Evolutionary conservation across 495 filamentous ascomycete species (phyloP).

Genomic region (Lasiosphaeris hirsuta): DNA sequence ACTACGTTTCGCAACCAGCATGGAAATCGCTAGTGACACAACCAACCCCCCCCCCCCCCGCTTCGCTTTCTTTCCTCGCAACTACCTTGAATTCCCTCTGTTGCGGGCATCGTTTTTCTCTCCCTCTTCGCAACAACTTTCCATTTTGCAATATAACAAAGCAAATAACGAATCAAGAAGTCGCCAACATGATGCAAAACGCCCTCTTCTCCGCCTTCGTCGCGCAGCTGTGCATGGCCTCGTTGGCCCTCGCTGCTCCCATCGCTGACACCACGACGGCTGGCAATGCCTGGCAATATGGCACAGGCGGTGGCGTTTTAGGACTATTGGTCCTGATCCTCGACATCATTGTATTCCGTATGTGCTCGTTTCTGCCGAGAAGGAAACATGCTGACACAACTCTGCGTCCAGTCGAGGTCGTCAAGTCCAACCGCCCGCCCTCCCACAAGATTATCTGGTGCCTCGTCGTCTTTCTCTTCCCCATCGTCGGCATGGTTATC

Average conservation of each 20-base stretch:
- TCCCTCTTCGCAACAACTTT: background rate
- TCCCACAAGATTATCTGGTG: constrained; percentile 49
- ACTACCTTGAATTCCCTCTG: too few relatives aligned
- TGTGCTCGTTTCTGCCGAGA: constrained; percentile 1
- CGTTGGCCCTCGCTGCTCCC: constrained; percentile 39
- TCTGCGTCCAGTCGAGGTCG: constrained; percentile 42
- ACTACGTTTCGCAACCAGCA: background rate
- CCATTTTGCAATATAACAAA: background rate
- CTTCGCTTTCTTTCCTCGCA: background rate
- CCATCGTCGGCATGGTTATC: constrained; percentile 45
- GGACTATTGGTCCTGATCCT: constrained; percentile 49
- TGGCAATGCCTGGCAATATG: constrained; percentile 38
- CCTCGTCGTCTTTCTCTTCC: constrained; percentile 50
- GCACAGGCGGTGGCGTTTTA: constrained; percentile 45
- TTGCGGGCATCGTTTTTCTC: background rate
- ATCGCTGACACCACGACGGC: constrained; percentile 17
- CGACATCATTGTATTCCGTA: constrained; percentile 51
- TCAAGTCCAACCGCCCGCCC: constrained; percentile 48
- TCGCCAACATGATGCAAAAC: constrained; percentile 24
- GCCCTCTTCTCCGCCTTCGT: constrained; percentile 30
- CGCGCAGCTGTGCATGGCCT: constrained; percentile 41
- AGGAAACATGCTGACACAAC: background rate
- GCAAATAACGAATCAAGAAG: background rate
- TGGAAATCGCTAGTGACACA: background rate
- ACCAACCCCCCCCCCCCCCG: constrained; percentile 1